Base-by-base conservation (phyloP, 2,329 filamentous ascomycete species). In the Lachnellula willkommii region DNA sequence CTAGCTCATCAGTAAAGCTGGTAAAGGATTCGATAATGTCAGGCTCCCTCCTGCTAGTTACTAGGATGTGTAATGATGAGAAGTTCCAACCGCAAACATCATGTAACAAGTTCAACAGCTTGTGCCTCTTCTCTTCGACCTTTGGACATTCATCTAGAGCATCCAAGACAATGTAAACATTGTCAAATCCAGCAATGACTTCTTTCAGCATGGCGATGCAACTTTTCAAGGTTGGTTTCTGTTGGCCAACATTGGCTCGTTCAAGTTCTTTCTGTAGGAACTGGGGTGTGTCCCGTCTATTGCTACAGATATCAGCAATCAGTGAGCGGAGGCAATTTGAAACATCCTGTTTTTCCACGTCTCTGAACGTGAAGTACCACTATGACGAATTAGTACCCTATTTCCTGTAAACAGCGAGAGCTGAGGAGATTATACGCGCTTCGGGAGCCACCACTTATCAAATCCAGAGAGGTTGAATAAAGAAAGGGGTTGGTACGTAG, bases 41-140 rank as follows among this genome's bases (percentile, higher is more conserved):
- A 36, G 60, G 43, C 47, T 68, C 68, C 17, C 54, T 57, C 14
- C 67, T 60, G 47, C 66, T 69, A 20, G 59, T 61, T 14, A 43
- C 49, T 3, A 61, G 39, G 20, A 61, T 9, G 26, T 58, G 58
- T 5, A 59, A 24, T 12, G 32, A 47, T 17, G 17, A 17, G 4
- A 49, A n/a, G 12, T 57, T 42, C 9, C 28, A 50, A n/a, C 22
- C 15, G 11, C 28, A 26, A 11, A 51, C 32, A n/a, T 51, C 14
- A 12, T 43, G 36, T 17, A 51, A 28, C n/a, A 24, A 35, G 9
- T 35, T 22, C 22, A 51, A 39, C 32, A 51, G 39, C 12, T 11
- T 8, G 14, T 4, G n/a, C 32, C 49, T 51, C 4, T 35, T 39
- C 5, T 52, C 47, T 26, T 47, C 50, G 11, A 28, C 43, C 48